phyloP scores from a whole-genome alignment of 108 stramenopile species.

The Chaetoceros tenuissimus region DNA sequence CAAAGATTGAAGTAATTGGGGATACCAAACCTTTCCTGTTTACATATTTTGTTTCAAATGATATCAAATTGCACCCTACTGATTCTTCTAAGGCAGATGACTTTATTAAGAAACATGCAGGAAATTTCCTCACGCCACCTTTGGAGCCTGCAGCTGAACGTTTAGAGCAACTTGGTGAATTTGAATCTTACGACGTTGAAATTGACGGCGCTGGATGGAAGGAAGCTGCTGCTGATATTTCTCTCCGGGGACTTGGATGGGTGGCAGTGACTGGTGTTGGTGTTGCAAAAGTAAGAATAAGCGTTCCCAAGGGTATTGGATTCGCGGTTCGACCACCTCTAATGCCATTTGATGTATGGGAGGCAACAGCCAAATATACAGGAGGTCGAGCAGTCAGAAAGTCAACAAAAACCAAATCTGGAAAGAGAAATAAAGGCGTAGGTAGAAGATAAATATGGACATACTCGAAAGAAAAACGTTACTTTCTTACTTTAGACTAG shows the following conservation, averaged over 20 bases:
- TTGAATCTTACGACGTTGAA: slow-evolving; percentile 75
- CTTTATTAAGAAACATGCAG: slow-evolving; percentile 80
- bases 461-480: too few relatives aligned
- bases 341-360: slow-evolving; percentile 90
- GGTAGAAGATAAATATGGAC: slow-evolving; percentile 75
- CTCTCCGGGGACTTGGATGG: slow-evolving; percentile 93
- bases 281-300: slow-evolving; percentile 54
- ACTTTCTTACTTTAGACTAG: too few relatives aligned
- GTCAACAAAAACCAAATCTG: slow-evolving; percentile 46
- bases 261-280: slow-evolving; percentile 93
- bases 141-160: slow-evolving; percentile 65
- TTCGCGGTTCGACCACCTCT: slow-evolving; percentile 75
- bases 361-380: slow-evolving; percentile 76
- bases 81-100: slow-evolving; percentile 61
- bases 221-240: slow-evolving; percentile 88
- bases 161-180: slow-evolving; percentile 78
- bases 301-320: slow-evolving; percentile 80
- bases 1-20: slow-evolving; percentile 74
- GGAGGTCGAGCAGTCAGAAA: slow-evolving; percentile 72
- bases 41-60: slow-evolving; percentile 92
- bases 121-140: slow-evolving; percentile 88
- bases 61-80: slow-evolving; percentile 90
- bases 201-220: slow-evolving; percentile 91
- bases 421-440: slow-evolving; percentile 65
- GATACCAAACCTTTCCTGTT: slow-evolving; percentile 84